These are phyloP conservation scores for Arthrobotrys musiformis DNA, from an alignment of 2,329 filamentous ascomycete species.

Conservation along the genomic window DNA sequence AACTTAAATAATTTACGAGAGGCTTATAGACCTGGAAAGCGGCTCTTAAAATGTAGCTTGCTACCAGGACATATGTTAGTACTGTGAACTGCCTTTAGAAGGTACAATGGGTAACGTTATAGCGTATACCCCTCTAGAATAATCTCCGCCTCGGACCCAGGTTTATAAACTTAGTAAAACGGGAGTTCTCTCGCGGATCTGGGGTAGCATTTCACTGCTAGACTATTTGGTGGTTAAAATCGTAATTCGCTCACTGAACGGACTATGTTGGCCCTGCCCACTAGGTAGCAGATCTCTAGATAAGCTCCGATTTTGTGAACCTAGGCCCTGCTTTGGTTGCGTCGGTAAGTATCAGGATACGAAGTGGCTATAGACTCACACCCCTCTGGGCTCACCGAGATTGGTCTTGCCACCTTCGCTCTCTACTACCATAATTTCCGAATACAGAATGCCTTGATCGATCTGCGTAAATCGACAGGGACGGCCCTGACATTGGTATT, in stretches of 20 bases:
- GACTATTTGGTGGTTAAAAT: background rate
- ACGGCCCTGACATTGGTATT: background rate
- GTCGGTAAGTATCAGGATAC: background rate
- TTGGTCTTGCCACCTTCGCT: conserved; percentile 1
- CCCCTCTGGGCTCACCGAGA: background rate
- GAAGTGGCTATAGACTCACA: background rate
- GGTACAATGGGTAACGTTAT: background rate
- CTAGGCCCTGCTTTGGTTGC: background rate
- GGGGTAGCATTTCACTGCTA: background rate
- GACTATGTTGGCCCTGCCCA: background rate
- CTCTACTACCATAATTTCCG: background rate
- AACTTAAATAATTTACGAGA: background rate
- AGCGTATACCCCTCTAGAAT: too few relatives aligned
- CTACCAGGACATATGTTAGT: background rate
- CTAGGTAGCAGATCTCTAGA: background rate
- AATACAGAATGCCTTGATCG: background rate
- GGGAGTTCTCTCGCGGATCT: too few relatives aligned
- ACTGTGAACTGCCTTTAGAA: background rate
- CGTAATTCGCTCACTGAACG: conserved; percentile 21
- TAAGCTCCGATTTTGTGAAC: background rate
- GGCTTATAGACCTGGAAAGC: background rate
- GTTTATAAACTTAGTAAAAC: too few relatives aligned
- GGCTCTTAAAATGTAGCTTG: background rate
- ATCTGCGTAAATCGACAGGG: background rate
- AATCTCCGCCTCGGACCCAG: too few relatives aligned